Evolutionary conservation across 1,284 basidiomycete species (phyloP).

Genomic region (Fomes fomentarius): DNA sequence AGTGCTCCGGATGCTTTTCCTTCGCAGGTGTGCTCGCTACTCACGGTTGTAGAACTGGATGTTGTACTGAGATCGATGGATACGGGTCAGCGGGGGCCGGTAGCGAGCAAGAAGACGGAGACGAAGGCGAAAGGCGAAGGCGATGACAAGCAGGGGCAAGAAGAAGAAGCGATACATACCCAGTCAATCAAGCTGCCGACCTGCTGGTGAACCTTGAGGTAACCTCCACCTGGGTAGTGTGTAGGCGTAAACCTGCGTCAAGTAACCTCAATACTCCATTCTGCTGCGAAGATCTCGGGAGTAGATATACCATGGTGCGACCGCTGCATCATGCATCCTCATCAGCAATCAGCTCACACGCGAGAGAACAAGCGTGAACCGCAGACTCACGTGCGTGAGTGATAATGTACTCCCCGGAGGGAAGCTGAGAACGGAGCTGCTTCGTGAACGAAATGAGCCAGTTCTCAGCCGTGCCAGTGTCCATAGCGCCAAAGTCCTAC

Average conservation of each 20-base stretch:
- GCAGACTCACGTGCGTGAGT: constrained; percentile 41
- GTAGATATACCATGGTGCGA: constrained; percentile 52
- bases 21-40: too few species aligned
- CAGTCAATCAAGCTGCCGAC: constrained; percentile 54
- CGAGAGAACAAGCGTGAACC: not conserved
- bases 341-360: not conserved
- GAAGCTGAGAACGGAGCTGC: constrained; percentile 37
- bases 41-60: constrained; percentile 65
- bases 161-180: constrained; percentile 27
- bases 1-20: too few species aligned
- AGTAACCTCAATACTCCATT: not conserved
- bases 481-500: constrained; percentile 53
- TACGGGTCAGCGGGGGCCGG: not conserved
- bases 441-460: constrained; percentile 50
- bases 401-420: constrained; percentile 37
- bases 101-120: too few species aligned
- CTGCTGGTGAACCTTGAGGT: constrained; percentile 55
- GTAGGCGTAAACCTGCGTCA: constrained; percentile 50
- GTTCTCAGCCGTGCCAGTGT: constrained; percentile 42
- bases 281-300: not conserved
- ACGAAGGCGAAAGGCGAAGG: too few species aligned
- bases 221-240: constrained; percentile 60
- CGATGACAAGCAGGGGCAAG: not conserved
- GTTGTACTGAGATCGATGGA: constrained; percentile 41
- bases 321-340: constrained; percentile 32